Conservation (phyloP, 2,329 filamentous ascomycete genomes). For the Curvularia hawaiiensis region DNA sequence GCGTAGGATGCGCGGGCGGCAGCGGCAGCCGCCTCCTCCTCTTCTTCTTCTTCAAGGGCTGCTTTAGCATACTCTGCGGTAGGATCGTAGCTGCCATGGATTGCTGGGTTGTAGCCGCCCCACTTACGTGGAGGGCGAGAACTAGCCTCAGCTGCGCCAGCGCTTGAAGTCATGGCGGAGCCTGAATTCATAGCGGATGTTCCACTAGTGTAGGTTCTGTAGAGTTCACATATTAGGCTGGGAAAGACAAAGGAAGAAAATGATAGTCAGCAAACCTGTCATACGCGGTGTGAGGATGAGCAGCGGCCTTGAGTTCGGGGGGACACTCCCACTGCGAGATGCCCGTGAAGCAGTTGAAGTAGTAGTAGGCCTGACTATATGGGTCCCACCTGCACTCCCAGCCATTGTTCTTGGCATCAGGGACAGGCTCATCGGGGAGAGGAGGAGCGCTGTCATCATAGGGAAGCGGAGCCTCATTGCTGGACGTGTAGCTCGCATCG, state of each 20-base stretch:
- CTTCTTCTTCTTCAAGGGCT: slow-evolving; percentile 49
- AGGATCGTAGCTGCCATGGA: slow-evolving; percentile 96
- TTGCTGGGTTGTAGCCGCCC: slow-evolving; percentile 92
- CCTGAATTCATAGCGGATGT: slow-evolving; percentile 38
- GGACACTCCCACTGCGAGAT: slow-evolving; percentile 84
- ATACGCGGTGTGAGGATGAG: slow-evolving; percentile 35
- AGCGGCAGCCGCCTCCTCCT: slow-evolving; percentile 35
- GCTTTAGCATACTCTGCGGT: slow-evolving; percentile 84
- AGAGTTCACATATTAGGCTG: slow-evolving; percentile 38
- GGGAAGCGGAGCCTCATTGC: slow-evolving; percentile 31
- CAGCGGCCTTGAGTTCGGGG: slow-evolving; percentile 62
- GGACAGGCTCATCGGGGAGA: slow-evolving; percentile 57
- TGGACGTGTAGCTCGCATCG: slow-evolving; percentile 16
- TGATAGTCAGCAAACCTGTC: slow-evolving; percentile 46
- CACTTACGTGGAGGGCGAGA: slow-evolving; percentile 48
- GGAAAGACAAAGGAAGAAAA: slow-evolving; percentile 33
- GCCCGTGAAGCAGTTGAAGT: slow-evolving; percentile 80
- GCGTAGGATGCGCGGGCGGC: slow-evolving; percentile 32
- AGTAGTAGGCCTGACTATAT: slow-evolving; percentile 73
- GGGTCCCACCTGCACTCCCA: slow-evolving; percentile 84
- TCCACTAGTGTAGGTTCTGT: slow-evolving; percentile 30
- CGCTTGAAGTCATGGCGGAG: slow-evolving; percentile 35
- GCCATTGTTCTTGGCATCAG: slow-evolving; percentile 62
- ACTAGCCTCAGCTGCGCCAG: slow-evolving; percentile 41
- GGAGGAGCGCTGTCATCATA: slow-evolving; percentile 41